A percentile compares a stretch with the other conserved stretches of the same genome.
Conservation (phyloP, 2,329 filamentous ascomycete species). For the Mollisiaceae sp. region DNA sequence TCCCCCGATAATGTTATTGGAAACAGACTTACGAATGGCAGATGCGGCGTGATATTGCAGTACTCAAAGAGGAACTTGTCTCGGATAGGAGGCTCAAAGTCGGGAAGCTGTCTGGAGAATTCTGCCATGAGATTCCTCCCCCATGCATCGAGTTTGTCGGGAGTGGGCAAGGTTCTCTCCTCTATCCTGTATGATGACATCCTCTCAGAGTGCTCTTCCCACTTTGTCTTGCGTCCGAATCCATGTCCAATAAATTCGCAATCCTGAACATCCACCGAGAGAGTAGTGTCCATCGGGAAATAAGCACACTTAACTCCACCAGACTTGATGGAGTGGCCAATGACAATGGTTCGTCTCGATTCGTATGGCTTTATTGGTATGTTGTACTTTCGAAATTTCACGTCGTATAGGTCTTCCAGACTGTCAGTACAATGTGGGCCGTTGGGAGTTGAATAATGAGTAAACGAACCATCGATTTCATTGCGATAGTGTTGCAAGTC, state of each 20-base stretch:
- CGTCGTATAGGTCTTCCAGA: background rate
- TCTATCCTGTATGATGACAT: background rate
- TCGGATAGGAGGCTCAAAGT: background rate
- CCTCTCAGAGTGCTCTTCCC: background rate
- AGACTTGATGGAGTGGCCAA: background rate
- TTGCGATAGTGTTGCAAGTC: background rate
- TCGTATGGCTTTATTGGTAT: background rate
- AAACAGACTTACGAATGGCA: background rate
- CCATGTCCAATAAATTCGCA: background rate
- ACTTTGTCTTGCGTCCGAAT: background rate
- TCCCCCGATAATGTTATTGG: background rate
- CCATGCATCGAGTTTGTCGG: background rate
- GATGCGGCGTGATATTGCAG: background rate
- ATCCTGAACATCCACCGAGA: background rate
- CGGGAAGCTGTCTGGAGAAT: background rate
- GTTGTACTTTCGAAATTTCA: background rate
- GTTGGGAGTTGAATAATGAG: background rate
- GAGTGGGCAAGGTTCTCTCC: background rate
- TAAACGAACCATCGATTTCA: background rate
- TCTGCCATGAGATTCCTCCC: conserved; percentile 2
- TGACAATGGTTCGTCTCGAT: background rate
- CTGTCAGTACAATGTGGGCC: background rate
- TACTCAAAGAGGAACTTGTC: conserved; percentile 8
- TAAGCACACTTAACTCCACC: background rate
- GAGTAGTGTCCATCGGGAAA: background rate